A percentile compares a stretch with the other conserved stretches of the same genome.
phyloP scores from a whole-genome alignment of 495 filamentous ascomycete genomes.

The Jackrogersella multiformis region DNA sequence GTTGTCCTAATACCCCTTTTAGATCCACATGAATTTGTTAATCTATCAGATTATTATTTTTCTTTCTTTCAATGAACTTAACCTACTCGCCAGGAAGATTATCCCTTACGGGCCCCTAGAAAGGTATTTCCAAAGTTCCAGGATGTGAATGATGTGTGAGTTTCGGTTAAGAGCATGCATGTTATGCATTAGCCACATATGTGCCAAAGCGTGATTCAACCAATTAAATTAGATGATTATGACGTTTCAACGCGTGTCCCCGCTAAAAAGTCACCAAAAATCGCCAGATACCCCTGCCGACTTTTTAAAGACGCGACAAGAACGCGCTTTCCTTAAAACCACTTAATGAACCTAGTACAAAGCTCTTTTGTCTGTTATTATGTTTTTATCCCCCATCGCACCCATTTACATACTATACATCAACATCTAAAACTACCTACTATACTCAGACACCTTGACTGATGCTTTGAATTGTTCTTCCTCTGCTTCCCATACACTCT shows the following conservation, averaged over 20 bases:
- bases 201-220: neutral
- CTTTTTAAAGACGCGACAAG: conserved; percentile 38
- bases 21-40: too few relatives aligned
- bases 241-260: conserved; percentile 41
- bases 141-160: conserved; percentile 1
- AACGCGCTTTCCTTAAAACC: conserved; percentile 42
- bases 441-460: neutral
- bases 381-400: neutral
- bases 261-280: neutral
- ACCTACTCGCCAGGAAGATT: too few relatives aligned
- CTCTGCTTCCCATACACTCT: conserved; percentile 12
- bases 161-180: conserved; percentile 4
- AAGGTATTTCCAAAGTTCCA: neutral
- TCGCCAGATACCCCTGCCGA: conserved; percentile 24
- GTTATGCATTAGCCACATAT: conserved; percentile 13
- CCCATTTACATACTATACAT: neutral
- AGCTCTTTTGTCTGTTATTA: neutral
- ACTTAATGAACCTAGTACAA: too few relatives aligned
- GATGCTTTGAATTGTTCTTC: conserved; percentile 17
- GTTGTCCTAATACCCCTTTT: neutral
- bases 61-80: too few relatives aligned
- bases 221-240: conserved; percentile 11
- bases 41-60: too few relatives aligned
- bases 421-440: neutral
- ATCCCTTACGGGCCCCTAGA: too few relatives aligned